These are phyloP conservation scores for Colletotrichum costaricense DNA, from an alignment of 2,329 filamentous ascomycete species.

Conservation along the genomic window DNA sequence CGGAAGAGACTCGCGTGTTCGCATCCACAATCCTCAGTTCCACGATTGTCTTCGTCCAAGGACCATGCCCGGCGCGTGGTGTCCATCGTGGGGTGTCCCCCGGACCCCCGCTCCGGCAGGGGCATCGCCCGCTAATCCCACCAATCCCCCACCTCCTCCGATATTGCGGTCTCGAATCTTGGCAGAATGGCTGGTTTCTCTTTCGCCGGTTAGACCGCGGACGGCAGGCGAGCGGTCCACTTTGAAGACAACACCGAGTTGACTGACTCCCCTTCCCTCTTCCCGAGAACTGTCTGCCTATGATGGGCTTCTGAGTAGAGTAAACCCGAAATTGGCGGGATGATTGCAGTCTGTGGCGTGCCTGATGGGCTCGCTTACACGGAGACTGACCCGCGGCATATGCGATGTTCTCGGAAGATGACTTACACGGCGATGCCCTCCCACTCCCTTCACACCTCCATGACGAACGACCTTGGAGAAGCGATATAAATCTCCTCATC, in stretches of 20 bases:
- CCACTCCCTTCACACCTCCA: background rate
- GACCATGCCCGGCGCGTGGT: background rate
- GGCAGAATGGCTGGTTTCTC: background rate
- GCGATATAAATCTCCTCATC: too few species aligned
- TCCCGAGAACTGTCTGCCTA: too few species aligned
- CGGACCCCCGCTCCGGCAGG: background rate
- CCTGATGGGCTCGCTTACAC: background rate
- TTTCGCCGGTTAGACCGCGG: background rate
- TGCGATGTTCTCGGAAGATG: too few species aligned
- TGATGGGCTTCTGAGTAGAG: too few species aligned
- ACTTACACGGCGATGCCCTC: background rate
- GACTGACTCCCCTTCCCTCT: background rate
- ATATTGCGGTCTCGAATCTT: conserved; percentile 7
- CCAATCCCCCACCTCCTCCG: conserved; percentile 18
- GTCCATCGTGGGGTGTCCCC: background rate
- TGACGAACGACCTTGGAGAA: background rate
- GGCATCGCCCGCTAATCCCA: conserved; percentile 13
- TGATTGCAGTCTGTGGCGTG: background rate
- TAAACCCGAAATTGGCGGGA: background rate
- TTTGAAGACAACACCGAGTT: background rate
- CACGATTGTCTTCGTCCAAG: background rate
- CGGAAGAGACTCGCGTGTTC: too few species aligned
- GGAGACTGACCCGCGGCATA: background rate
- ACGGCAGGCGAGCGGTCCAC: background rate
- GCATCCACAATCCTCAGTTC: too few species aligned